Conservation (phyloP, 768 basidiomycete species). For the Boletus sp. region DNA sequence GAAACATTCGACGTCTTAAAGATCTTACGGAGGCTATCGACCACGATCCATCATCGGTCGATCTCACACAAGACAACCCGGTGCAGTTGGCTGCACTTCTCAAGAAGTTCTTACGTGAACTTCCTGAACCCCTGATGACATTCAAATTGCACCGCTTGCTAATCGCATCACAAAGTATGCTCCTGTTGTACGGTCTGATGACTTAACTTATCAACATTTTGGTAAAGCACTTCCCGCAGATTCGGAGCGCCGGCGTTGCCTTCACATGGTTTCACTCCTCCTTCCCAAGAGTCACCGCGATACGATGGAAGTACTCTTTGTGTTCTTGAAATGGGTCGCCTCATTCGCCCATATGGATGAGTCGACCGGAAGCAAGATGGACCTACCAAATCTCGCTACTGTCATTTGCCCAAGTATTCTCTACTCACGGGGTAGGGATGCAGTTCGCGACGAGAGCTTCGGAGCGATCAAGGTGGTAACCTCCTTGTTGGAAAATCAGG, state of each 20-base stretch:
- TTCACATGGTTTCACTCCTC: constrained; percentile 82
- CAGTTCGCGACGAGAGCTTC: constrained; percentile 91
- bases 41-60: constrained; percentile 88
- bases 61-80: constrained; percentile 90
- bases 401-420: constrained; percentile 99
- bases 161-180: constrained; percentile 84
- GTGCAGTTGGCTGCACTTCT: constrained; percentile 95
- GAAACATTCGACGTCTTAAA: constrained; percentile 91
- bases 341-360: constrained; percentile 98
- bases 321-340: constrained; percentile 99
- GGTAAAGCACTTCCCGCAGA: constrained; percentile 64
- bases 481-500: constrained; percentile 85
- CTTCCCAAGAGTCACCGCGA: constrained; percentile 94
- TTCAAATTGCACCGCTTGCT: constrained; percentile 89
- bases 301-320: constrained; percentile 96
- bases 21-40: constrained; percentile 91
- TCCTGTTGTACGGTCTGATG: background rate
- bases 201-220: constrained; percentile 9
- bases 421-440: constrained; percentile 81
- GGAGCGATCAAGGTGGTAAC: constrained; percentile 82
- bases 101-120: constrained; percentile 94
- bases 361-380: constrained; percentile 98
- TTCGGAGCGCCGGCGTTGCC: constrained; percentile 73
- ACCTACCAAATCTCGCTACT: constrained; percentile 90
- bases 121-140: constrained; percentile 95